Conservation (phyloP, 768 basidiomycete species). For the Lyophyllum decastes region DNA sequence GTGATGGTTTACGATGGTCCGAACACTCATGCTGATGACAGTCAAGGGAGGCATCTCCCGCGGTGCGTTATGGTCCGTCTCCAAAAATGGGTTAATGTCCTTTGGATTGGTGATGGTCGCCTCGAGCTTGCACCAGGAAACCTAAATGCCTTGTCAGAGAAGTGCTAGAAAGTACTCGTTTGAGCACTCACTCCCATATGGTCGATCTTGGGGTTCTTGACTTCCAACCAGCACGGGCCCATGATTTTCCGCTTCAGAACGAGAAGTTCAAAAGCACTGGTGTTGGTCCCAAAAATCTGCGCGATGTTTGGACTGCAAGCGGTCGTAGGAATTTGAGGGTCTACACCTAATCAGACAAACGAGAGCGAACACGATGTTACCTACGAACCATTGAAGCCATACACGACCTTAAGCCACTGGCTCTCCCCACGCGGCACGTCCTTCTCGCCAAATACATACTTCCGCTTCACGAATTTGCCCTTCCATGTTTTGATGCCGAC, state of each 20-base stretch:
- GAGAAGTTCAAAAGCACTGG: constrained; percentile 89
- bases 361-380: background rate
- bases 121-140: constrained; percentile 98
- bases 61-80: constrained; percentile 67
- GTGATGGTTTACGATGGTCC: constrained; percentile 91
- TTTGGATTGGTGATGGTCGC: constrained; percentile 83
- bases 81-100: constrained; percentile 80
- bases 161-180: background rate
- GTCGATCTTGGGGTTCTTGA: constrained; percentile 76
- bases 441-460: constrained; percentile 88
- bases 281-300: constrained; percentile 88
- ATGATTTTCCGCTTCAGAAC: constrained; percentile 97
- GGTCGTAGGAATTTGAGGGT: constrained; percentile 71
- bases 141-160: constrained; percentile 41
- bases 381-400: constrained; percentile 78
- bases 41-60: constrained; percentile 88
- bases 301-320: constrained; percentile 83
- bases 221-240: constrained; percentile 96
- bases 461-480: constrained; percentile 83
- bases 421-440: constrained; percentile 79
- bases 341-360: constrained; percentile 34
- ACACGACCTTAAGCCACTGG: constrained; percentile 93
- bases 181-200: constrained; percentile 68
- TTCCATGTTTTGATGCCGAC: constrained; percentile 75
- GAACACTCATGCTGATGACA: constrained; percentile 83